These are phyloP conservation scores for Cytospora piceicola DNA, from an alignment of 2,329 filamentous ascomycete species.

Conservation along the genomic window DNA sequence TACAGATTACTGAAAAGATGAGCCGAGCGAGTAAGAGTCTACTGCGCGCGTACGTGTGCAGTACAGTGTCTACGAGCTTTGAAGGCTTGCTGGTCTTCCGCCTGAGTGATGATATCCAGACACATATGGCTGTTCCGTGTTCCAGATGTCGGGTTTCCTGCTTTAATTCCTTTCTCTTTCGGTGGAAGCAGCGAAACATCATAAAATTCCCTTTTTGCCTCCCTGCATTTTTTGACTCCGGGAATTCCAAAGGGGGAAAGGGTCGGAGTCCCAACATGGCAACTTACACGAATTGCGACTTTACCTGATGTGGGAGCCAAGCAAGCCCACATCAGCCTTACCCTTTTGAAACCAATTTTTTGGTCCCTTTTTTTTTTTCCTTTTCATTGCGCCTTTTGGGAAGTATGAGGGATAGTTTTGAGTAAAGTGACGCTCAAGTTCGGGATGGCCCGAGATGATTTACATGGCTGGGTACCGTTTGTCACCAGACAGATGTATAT, in stretches of 20 bases:
- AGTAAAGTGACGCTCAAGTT: background rate
- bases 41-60: background rate
- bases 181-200: background rate
- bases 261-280: constrained; percentile 26
- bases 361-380: background rate
- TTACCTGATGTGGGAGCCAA: constrained; percentile 27
- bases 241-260: constrained; percentile 1
- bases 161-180: background rate
- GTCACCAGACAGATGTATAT: background rate
- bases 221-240: background rate
- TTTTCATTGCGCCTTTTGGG: no score
- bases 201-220: background rate
- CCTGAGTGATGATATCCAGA: background rate
- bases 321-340: constrained; percentile 17
- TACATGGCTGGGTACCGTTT: background rate
- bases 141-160: background rate
- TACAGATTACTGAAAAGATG: background rate
- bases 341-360: no score
- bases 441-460: background rate
- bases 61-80: background rate
- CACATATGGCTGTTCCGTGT: background rate
- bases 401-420: background rate
- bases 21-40: background rate
- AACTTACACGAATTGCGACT: constrained; percentile 29
- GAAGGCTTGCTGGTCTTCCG: background rate